Base-by-base conservation (phyloP, 2,329 filamentous ascomycete species). In the Monilinia vaccinii-corymbosi region DNA sequence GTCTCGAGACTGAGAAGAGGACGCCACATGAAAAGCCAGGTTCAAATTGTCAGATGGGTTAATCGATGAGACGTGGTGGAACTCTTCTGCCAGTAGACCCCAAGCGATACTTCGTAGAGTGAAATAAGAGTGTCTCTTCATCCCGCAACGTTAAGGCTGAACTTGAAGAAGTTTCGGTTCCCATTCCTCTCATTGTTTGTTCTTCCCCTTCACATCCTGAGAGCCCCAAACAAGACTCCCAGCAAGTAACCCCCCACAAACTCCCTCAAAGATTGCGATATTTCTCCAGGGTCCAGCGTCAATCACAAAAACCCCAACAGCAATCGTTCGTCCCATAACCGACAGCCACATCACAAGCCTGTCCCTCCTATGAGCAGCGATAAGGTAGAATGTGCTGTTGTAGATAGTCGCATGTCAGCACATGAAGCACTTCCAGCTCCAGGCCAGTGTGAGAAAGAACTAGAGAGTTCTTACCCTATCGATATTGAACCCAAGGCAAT, bases 321-420 rank as follows among this genome's bases (percentile, higher is more conserved):
- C 56, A 32, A 58, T 40, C 4, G 38, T 25, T 8, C 56, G 38
- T 21, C 56, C 48, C 28, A 53, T 21, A 7, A 52, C 38, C 14
- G 56, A 36, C 36, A 59, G 23, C 38, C 48, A 52, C 56, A 59
- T 59, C 9, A 48, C 31, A 25, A 52, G 25, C 31, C 3, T 52
- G 11, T 59, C 56, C 5, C 31, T 44, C 23, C 40, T 52, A 14
- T 45, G 25, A 1, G 56, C 56, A 25, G 56, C 38, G 31, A 59
- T 45, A 5, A 59, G 10, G 25, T 59, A 53, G 8, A 52, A 51
- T 28, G 56, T 46, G 40, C 56, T 59, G 18, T 45, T 14, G 14
- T 42, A 1, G 1, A 42, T 38, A 9, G 7, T 9, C 1, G 16
- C 18, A 36, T n/a, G 42, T 58, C 36, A 58, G 56, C 13, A 14